phyloP scores from a whole-genome alignment of 345 rosid genomes.

The Ricinus communis region DNA sequence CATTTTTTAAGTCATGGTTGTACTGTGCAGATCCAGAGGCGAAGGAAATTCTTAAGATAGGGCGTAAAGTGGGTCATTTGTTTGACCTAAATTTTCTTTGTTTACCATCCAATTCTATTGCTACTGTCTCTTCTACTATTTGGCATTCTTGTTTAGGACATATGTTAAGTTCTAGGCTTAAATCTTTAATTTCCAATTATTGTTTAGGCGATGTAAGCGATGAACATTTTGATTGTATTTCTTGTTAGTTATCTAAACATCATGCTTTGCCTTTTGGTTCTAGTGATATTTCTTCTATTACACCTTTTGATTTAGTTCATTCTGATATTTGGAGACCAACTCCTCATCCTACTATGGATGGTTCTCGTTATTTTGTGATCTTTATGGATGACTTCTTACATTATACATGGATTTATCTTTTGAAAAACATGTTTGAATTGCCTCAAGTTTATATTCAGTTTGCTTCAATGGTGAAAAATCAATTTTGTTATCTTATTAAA shows the following conservation, averaged over 20 bases:
- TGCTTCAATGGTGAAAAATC: background rate
- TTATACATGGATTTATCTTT: background rate
- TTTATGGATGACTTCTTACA: background rate
- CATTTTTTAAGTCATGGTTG: no score
- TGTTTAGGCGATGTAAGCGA: background rate
- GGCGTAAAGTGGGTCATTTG: no score
- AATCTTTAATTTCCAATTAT: background rate
- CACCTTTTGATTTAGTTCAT: background rate
- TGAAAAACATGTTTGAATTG: background rate
- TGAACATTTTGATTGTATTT: background rate
- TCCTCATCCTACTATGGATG: background rate
- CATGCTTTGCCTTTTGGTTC: background rate
- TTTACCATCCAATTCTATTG: no score
- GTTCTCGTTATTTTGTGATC: background rate
- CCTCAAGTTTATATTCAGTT: background rate
- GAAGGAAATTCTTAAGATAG: no score
- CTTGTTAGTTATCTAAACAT: background rate
- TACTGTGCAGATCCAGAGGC: no score
- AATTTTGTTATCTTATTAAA: background rate
- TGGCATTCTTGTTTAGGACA: background rate
- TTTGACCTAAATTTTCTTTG: no score
- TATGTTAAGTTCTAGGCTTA: no score
- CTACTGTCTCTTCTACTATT: background rate
- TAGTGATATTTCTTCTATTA: background rate
- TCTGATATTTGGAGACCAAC: background rate